A percentile compares a stretch with the other conserved stretches of the same genome.
These are phyloP conservation scores for Pseudomonodictys pantanalensis DNA, from an alignment of 495 filamentous ascomycete species.

Conservation along the genomic window DNA sequence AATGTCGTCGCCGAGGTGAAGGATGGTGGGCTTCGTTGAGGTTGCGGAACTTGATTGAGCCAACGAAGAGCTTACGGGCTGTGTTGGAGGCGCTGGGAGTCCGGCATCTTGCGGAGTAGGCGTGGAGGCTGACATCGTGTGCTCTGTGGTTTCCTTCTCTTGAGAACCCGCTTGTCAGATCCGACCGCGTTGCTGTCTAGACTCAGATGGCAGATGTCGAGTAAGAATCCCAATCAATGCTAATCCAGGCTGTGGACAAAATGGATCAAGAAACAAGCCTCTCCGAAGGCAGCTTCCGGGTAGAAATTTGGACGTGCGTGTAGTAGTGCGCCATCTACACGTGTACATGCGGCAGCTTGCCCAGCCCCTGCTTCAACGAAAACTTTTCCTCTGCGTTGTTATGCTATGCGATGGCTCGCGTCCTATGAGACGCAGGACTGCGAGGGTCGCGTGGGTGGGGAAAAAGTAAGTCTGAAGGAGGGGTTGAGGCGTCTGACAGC, in stretches of 20 bases:
- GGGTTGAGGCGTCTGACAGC: too few species aligned
- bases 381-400: not conserved
- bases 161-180: not conserved
- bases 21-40: constrained; percentile 32
- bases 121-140: constrained; percentile 22
- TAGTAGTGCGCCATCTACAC: not conserved
- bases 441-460: too few species aligned
- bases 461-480: too few species aligned
- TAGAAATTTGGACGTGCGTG: not conserved
- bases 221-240: too few species aligned
- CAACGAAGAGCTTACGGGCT: not conserved
- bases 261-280: not conserved
- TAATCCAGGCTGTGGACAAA: too few species aligned
- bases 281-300: not conserved
- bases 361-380: not conserved
- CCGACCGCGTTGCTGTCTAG: too few species aligned
- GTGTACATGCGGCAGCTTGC: not conserved
- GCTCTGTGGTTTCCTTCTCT: not conserved
- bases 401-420: not conserved
- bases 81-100: constrained; percentile 12
- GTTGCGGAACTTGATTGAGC: not conserved
- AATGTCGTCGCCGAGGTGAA: constrained; percentile 40
- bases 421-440: too few species aligned
- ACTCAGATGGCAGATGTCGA: too few species aligned
- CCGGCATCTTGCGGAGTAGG: constrained; percentile 21